Conservation (phyloP, 495 filamentous ascomycete genomes). For the Penicillium turbatum region DNA sequence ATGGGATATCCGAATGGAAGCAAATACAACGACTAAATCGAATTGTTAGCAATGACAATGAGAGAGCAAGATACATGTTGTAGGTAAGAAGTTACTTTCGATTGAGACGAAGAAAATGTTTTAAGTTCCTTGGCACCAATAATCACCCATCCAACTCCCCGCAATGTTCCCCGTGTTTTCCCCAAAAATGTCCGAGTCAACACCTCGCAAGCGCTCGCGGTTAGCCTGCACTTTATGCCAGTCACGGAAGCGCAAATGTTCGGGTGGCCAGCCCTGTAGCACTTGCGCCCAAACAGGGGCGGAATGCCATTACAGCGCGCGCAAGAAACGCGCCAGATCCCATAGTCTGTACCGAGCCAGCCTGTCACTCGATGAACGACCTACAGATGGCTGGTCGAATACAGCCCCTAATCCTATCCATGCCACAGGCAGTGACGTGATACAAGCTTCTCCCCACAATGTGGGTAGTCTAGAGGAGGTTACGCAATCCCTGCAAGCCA, state of each 20-base stretch:
- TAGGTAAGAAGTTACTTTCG: too few relatives aligned
- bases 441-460: slow-evolving; percentile 10
- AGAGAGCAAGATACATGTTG: too few relatives aligned
- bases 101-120: neutral
- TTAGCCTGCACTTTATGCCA: slow-evolving; percentile 50
- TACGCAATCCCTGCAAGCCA: slow-evolving; percentile 41
- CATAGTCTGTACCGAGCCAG: slow-evolving; percentile 11
- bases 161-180: slow-evolving; percentile 8
- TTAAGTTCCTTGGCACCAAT: slow-evolving; percentile 10
- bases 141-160: neutral
- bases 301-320: slow-evolving; percentile 44
- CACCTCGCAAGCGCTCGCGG: slow-evolving; percentile 41
- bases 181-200: slow-evolving; percentile 30
- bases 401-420: neutral
- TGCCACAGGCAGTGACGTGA: slow-evolving; percentile 2
- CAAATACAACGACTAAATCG: slow-evolving; percentile 19
- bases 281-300: slow-evolving; percentile 47
- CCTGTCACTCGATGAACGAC: slow-evolving; percentile 14
- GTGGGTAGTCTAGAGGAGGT: neutral
- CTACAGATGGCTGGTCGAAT: slow-evolving; percentile 13
- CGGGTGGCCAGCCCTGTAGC: slow-evolving; percentile 47
- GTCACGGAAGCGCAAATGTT: slow-evolving; percentile 52
- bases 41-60: neutral
- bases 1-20: slow-evolving; percentile 32
- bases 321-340: slow-evolving; percentile 30